Base-by-base conservation (phyloP, 495 filamentous ascomycete species). In the Penicillium angulare region DNA sequence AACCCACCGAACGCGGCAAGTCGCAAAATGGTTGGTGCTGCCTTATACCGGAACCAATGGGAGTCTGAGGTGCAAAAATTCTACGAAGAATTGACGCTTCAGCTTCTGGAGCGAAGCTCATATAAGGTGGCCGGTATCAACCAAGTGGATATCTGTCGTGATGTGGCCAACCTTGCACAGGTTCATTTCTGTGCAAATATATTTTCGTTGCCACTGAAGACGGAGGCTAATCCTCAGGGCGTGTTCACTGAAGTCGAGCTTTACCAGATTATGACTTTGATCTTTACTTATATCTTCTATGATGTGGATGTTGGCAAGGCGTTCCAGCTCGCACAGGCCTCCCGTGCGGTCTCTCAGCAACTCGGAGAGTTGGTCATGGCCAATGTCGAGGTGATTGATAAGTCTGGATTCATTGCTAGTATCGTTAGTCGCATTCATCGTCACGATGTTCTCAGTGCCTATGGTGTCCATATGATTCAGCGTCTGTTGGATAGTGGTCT, bases 401-500 rank as follows among this genome's bases (percentile, higher is more conserved):
- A 76, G 13, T 71, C 75, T 44, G 75, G 76, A 0, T 72, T 71
- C 36, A 69, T 86, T 36, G 59, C 77, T 22, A 73, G 64, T 29
- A 23, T 82, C 9, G 67, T 85, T 35, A 65, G 62, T 27, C 53
- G 52, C 13, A 51, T 74, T 18, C 73, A 76, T 49, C 64, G 67
- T 9, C 69, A 75, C 21, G 69, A 73, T n/a, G 54, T 66, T 8
- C 63, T 91, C 41, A 76, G 67, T 21, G 72, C 79, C 3, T 89
- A 87, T 56, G 89, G 89, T 9, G 68, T 72, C n/a, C 77, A 86
- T 48, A 81, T 90, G 73, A 81, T 92, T 52, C 83, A 86, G 65
- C 72, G 77, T 4, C 64, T 93, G 44, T 69, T 85, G 8, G 80
- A 85, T 39, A 76, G 71, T 34, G 81, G 83, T 1, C 49, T 85